Percentiles rank a stretch among this genome's conserved stretches.
These are phyloP conservation scores for Fraxinus nigra DNA, from an alignment of 305 asterid species.

Conservation along the genomic window DNA sequence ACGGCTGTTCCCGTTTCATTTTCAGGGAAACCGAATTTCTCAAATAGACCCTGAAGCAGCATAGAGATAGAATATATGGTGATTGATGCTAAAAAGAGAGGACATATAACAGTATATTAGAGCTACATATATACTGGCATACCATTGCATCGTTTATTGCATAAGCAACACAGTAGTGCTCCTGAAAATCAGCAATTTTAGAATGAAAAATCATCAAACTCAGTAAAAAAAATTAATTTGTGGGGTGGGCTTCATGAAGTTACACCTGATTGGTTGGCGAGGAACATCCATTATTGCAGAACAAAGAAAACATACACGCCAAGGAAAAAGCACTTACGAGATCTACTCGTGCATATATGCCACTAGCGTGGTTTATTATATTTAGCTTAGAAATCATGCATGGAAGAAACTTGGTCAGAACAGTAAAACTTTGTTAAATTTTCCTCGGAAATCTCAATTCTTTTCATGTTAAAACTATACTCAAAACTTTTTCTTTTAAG, in stretches of 20 bases:
- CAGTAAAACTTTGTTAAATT: not conserved
- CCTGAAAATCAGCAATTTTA: slow-evolving; percentile 51
- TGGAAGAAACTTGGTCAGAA: not conserved
- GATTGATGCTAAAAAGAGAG: not conserved
- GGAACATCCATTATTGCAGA: not conserved
- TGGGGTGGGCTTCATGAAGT: not conserved
- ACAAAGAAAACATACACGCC: not conserved
- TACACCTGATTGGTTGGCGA: not conserved
- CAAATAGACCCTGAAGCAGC: slow-evolving; percentile 59
- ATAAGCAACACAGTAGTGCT: slow-evolving; percentile 88
- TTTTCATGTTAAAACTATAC: not conserved
- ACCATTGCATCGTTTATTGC: slow-evolving; percentile 88
- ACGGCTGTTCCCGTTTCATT: slow-evolving; percentile 22
- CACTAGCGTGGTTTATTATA: not conserved
- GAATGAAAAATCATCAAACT: not conserved
- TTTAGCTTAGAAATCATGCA: not conserved
- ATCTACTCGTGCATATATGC: not conserved
- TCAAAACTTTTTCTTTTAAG: not conserved
- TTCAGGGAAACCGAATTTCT: slow-evolving; percentile 61
- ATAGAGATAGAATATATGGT: slow-evolving; percentile 6
- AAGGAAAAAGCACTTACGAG: not conserved
- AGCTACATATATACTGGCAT: slow-evolving; percentile 21
- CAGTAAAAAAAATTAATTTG: not conserved
- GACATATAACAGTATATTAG: not conserved
- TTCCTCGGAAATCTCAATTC: not conserved